Conservation (phyloP, 2,329 filamentous ascomycete genomes). For the Colletotrichum incanum region DNA sequence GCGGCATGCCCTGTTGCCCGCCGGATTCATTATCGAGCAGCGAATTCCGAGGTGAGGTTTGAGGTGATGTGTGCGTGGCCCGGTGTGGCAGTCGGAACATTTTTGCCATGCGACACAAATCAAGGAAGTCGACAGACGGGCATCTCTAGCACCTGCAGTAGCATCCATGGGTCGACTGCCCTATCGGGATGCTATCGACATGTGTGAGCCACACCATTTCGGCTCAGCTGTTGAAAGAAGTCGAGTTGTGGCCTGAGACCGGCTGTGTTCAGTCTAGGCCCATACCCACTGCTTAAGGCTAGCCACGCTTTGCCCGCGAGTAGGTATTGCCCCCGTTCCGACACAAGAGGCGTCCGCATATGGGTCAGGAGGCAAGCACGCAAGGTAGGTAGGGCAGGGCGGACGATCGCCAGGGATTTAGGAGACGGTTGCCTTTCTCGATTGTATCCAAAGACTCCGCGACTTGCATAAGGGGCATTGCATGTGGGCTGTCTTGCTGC, state of each 20-base stretch:
- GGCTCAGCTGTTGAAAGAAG: slow-evolving; percentile 15
- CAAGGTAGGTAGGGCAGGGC: background rate
- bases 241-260: slow-evolving; percentile 2
- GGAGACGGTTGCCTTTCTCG: slow-evolving; percentile 27
- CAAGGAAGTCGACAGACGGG: slow-evolving; percentile 28
- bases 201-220: slow-evolving; percentile 16
- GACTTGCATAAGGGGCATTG: background rate
- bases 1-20: background rate
- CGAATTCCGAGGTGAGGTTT: background rate
- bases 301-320: slow-evolving; percentile 1
- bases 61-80: background rate
- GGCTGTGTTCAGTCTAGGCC: background rate
- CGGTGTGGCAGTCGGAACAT: slow-evolving; percentile 22
- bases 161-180: slow-evolving; percentile 22
- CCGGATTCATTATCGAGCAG: background rate
- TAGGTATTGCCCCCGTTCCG: slow-evolving; percentile 3
- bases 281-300: background rate
- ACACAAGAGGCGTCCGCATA: background rate
- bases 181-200: slow-evolving; percentile 14
- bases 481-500: background rate
- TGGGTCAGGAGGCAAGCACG: slow-evolving; percentile 1
- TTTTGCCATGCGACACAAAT: slow-evolving; percentile 33
- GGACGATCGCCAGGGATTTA: slow-evolving; percentile 34
- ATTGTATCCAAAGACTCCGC: background rate
- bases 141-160: slow-evolving; percentile 16